Evolutionary conservation across 2,329 filamentous ascomycete species (phyloP), one percentile per base, ranked within the genome.

Genomic region (Cytospora chrysosperma): DNA sequence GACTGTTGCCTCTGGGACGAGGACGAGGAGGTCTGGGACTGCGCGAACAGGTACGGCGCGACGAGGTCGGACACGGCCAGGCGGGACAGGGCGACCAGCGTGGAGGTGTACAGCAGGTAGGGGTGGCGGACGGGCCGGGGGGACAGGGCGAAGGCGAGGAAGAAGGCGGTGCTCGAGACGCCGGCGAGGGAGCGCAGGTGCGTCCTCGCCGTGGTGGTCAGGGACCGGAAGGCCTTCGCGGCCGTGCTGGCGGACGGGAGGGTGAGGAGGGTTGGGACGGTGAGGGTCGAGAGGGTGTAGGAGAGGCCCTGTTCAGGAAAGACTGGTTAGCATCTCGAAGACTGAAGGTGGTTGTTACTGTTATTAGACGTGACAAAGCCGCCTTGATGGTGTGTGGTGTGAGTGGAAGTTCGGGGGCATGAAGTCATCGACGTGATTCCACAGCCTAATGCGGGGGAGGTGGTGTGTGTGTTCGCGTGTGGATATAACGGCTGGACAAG

Each of bases 101-200:
- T 77, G 3, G 88, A 87, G 17, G 92, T 92, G 87, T 95, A 97
- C 64, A 97, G 77, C 28, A 97, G 87, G 74, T 97, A 98, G 0
- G 94, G 94, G 74, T 98, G 94, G 73, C 90, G 88, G 69, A 85
- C 83, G 62, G 87, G 84, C 28, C 86, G 83, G 0, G 93, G 90
- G 2, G 93, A 94, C 68, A 96, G 80, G 52, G 83, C 75, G 76
- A 89, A 97, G 67, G 93, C 91, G 68, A 94, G 84, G 69, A 92
- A 79, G 71, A 97, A 88, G 32, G 91, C 87, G 59, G 85, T 79
- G 60, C 87, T 85, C 59, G 92, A 88, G 69, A 96, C 76, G 68
- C 85, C 81, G 56, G 89, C 85, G 58, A 96, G 84, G 34, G 84
- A 77, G 61, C 88, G 82, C 65, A 91, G 81, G 70, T 92, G 90